Evolutionary conservation across 1,284 basidiomycete species (phyloP).

Genomic region (Ustilago sp.): DNA sequence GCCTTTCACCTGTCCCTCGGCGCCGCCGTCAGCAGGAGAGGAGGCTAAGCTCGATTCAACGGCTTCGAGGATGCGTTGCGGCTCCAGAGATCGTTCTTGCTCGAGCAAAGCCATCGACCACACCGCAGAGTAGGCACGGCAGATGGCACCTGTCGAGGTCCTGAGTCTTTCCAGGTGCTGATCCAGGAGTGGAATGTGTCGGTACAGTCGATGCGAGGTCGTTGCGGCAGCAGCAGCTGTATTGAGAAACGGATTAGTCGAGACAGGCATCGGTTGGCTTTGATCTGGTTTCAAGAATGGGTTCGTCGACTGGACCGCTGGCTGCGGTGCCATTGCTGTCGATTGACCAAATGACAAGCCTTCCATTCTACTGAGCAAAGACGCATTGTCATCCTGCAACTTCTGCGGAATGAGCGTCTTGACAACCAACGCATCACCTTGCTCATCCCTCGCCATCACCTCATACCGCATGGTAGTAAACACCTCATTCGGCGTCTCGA

Average conservation of each 20-base stretch:
- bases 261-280: not conserved
- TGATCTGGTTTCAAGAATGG: constrained; percentile 27
- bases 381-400: constrained; percentile 11
- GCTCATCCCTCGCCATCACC: constrained; percentile 1
- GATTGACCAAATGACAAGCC: constrained; percentile 6
- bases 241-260: constrained; percentile 37
- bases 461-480: constrained; percentile 55
- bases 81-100: constrained; percentile 25
- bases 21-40: not conserved
- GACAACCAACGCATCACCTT: constrained; percentile 29
- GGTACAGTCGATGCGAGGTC: constrained; percentile 29
- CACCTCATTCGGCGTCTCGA: constrained; percentile 41
- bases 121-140: constrained; percentile 35
- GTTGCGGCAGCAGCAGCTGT: not conserved
- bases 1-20: constrained; percentile 27
- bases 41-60: constrained; percentile 25
- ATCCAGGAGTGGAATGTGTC: constrained; percentile 37
- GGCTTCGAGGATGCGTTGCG: constrained; percentile 29
- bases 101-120: constrained; percentile 41
- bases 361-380: constrained; percentile 19
- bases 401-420: constrained; percentile 26
- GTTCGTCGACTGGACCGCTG: constrained; percentile 23
- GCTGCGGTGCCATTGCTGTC: not conserved
- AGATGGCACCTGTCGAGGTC: constrained; percentile 41
- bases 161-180: constrained; percentile 41